Evolutionary conservation across 352 stramenopile species (phyloP).

Genomic region (Stramenopiles sp.): DNA sequence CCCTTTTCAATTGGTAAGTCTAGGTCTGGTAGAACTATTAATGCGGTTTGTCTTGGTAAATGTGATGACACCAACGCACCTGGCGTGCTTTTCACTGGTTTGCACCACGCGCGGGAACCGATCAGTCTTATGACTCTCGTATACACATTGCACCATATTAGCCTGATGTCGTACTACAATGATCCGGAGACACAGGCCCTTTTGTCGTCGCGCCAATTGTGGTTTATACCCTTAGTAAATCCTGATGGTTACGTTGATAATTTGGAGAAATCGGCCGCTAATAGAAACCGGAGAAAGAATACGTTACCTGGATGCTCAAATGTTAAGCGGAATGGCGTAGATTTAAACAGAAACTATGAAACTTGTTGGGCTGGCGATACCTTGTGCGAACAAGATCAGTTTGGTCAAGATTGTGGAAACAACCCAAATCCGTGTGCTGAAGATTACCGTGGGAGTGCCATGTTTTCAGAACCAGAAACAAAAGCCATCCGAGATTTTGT

Average conservation of each 20-base stretch:
- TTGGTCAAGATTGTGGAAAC: neutral
- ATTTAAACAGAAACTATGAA: neutral
- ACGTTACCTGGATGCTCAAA: neutral
- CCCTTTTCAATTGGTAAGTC: no score
- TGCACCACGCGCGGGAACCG: neutral
- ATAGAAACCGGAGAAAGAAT: neutral
- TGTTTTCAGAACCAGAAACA: neutral
- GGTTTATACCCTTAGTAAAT: neutral
- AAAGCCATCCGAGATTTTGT: neutral
- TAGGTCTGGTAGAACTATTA: no score
- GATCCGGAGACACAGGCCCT: neutral
- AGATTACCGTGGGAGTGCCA: neutral
- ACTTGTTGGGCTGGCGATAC: neutral
- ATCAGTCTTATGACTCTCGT: neutral
- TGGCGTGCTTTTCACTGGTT: neutral
- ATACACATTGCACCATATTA: neutral
- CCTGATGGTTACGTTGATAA: neutral
- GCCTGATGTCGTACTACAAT: neutral
- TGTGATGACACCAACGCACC: neutral
- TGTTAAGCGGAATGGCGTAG: neutral
- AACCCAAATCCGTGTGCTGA: neutral
- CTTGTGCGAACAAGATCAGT: neutral
- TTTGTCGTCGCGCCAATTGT: neutral
- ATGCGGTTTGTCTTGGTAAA: neutral
- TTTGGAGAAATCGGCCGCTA: neutral